These are phyloP conservation scores for Phytophthora fragariaefolia DNA, from an alignment of 352 stramenopile species.

Conservation along the genomic window DNA sequence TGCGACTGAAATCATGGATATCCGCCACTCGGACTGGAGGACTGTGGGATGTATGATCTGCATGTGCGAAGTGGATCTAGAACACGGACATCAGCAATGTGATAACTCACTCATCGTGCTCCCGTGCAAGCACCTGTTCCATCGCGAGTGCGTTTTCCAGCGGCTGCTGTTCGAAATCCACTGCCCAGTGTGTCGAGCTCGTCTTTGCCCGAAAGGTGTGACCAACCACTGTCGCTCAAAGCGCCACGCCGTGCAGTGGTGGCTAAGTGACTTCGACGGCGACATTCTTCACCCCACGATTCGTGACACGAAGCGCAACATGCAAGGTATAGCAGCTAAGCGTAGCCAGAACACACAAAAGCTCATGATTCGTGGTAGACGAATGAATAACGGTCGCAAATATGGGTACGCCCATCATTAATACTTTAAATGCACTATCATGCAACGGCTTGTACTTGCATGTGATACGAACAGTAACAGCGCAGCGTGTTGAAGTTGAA, in stretches of 20 bases:
- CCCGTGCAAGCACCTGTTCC: constrained; percentile 38
- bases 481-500: too few relatives aligned
- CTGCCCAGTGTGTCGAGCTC: constrained; percentile 68
- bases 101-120: constrained; percentile 27
- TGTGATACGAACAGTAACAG: too few relatives aligned
- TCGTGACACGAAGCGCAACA: too few relatives aligned
- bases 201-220: constrained; percentile 59
- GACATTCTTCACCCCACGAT: too few relatives aligned
- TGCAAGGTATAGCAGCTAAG: too few relatives aligned
- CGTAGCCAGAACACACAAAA: too few relatives aligned
- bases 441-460: too few relatives aligned
- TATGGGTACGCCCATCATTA: too few relatives aligned
- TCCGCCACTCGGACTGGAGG: constrained; percentile 3
- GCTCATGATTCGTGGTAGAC: too few relatives aligned
- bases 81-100: constrained; percentile 33
- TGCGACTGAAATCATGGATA: constrained; percentile 27
- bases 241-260: constrained; percentile 67
- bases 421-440: too few relatives aligned
- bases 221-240: constrained; percentile 67
- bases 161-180: constrained; percentile 78
- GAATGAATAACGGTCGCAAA: too few relatives aligned
- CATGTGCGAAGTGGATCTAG: constrained; percentile 15
- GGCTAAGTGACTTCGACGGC: constrained; percentile 65
- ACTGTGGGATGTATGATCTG: constrained; percentile 9
- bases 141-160: constrained; percentile 79